These are phyloP conservation scores for Effrenium voratum DNA, from an alignment of 73 alveolate genomes.

Conservation along the genomic window DNA sequence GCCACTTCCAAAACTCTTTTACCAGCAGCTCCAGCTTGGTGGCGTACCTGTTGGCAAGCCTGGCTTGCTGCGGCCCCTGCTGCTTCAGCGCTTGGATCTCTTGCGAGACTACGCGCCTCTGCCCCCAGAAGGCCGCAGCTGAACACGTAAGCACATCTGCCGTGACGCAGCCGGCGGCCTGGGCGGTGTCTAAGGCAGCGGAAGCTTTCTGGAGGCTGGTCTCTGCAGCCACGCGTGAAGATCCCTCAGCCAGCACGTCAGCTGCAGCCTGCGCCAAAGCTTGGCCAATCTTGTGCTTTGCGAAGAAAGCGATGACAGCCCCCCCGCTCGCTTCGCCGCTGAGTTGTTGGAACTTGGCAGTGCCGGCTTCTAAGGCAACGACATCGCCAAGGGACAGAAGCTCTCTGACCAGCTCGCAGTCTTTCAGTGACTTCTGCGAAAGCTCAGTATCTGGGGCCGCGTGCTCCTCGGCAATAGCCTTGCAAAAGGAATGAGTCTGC, in stretches of 20 bases:
- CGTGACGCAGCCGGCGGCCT: neutral
- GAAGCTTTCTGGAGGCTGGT: neutral
- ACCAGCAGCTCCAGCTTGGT: neutral
- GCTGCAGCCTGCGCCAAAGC: neutral
- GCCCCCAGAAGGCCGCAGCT: neutral
- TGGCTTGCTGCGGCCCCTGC: neutral
- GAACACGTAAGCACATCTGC: neutral
- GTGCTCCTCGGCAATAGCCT: neutral
- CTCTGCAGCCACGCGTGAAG: slow-evolving; percentile 4
- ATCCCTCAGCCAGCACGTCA: slow-evolving; percentile 17
- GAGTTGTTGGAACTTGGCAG: neutral
- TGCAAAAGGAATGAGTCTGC: neutral
- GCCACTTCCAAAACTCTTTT: neutral
- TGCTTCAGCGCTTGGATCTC: neutral
- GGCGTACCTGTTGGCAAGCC: neutral
- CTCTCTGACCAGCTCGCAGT: neutral
- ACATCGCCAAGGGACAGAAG: neutral
- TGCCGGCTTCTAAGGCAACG: neutral
- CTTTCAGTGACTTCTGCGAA: neutral
- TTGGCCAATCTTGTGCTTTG: slow-evolving; percentile 25
- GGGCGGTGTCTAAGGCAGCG: neutral
- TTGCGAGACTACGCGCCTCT: neutral
- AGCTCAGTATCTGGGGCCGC: neutral
- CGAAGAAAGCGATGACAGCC: neutral
- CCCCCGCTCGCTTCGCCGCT: neutral